Evolutionary conservation across 805 yeast species (phyloP), one percentile per base, ranked within the genome.

Genomic region (Candida sphagnicola): DNA sequence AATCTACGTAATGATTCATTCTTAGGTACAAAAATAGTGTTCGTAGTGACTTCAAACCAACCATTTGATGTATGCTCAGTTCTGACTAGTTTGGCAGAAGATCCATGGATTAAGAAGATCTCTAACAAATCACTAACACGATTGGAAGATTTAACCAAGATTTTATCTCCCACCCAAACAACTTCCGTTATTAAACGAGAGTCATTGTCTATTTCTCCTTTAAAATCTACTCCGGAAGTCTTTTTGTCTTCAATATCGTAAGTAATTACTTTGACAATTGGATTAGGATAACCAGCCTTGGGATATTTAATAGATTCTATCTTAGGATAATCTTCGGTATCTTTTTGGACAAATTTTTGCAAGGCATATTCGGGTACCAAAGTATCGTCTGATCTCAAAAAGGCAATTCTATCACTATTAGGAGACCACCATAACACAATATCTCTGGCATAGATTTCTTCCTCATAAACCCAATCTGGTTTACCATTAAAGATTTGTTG

Each of bases 391-490:
- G 76, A 68, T 45, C 63, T 71, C 43, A 82, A 70, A 49, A 66
- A 85, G 0, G 81, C 63, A 34, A 84, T 44, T 38, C 63, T 64
- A 1, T 75, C 55, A 46, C 81, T 85, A 45, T 78, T 77, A 1
- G 83, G 81, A 12, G 81, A 64, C 89, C 91, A 85, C 85, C 88
- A 84, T 10, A 84, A 61, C 0, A 84, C 78, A 25, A 56, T 59
- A 44, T 82, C 90, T 12, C 62, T 49, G 0, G 71, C 72, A 10
- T 80, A 59, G 1, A 85, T 85, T 50, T 85, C 95, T 52, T 85
- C 95, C 55, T 85, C 95, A 56, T 85, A 85, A 1, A 85, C 81
- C 93, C 95, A 85, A 51, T 85, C 93, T 0, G 90, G 80, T 45
- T 71, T 80, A 4, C 87, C 95, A 48, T 85, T 80, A 43, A 73